Evolutionary conservation across 176 grass and related monocot genomes (phyloP).

Genomic region (Oryza punctata): DNA sequence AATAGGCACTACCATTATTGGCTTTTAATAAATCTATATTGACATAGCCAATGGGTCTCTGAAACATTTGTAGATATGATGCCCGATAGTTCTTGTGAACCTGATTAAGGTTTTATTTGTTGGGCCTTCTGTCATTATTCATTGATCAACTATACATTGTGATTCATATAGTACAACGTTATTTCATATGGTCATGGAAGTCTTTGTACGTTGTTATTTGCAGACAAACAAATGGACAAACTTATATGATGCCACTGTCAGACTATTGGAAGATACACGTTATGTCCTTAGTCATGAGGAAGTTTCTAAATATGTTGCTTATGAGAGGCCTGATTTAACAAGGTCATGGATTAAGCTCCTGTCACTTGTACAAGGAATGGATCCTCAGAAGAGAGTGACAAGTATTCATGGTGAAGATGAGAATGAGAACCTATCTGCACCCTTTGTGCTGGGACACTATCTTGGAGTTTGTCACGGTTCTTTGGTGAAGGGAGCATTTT

Average conservation of each 20-base stretch:
- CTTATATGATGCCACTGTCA: constrained; percentile 67
- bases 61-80: neutral
- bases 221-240: constrained; percentile 86
- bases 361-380: constrained; percentile 86
- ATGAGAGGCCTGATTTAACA: constrained; percentile 82
- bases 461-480: constrained; percentile 75
- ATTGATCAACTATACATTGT: neutral
- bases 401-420: constrained; percentile 86
- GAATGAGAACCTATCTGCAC: constrained; percentile 74
- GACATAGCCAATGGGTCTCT: neutral
- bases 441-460: constrained; percentile 78
- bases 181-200: constrained; percentile 22
- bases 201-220: constrained; percentile 43
- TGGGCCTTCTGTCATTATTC: neutral
- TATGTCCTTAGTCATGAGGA: constrained; percentile 85
- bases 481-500: constrained; percentile 83
- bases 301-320: constrained; percentile 74
- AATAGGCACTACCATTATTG: neutral
- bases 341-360: constrained; percentile 85
- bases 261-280: constrained; percentile 83
- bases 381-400: constrained; percentile 82
- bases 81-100: neutral
- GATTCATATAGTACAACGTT: constrained; percentile 8
- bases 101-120: constrained; percentile 10
- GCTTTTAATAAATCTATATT: constrained; percentile 41